A percentile compares a stretch with the other conserved stretches of the same genome.
These are phyloP conservation scores for Nemophila menziesii DNA, from an alignment of 257 asterid genomes.

Conservation along the genomic window DNA sequence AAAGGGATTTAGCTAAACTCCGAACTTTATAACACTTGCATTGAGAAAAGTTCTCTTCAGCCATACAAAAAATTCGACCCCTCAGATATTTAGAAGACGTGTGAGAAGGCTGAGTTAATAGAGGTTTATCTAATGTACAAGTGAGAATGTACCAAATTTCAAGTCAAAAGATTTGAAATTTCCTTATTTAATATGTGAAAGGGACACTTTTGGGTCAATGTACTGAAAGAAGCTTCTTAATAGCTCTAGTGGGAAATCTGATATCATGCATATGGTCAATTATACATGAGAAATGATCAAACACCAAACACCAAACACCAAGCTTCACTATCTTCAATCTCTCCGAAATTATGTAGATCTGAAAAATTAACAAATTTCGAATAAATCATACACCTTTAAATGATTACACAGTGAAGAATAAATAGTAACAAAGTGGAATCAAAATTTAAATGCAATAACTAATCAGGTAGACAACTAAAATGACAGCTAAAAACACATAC, in stretches of 20 bases:
- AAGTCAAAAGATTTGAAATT: slow-evolving; percentile 27
- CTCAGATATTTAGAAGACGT: slow-evolving; percentile 15
- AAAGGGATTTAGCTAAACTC: slow-evolving; percentile 37
- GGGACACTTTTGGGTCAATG: slow-evolving; percentile 17
- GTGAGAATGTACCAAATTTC: slow-evolving; percentile 7
- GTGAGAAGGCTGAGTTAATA: slow-evolving; percentile 5
- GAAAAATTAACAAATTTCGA: slow-evolving; percentile 17
- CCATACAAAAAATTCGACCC: slow-evolving; percentile 37
- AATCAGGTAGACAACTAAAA: too few relatives aligned
- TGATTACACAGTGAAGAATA: background rate
- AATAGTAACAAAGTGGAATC: too few relatives aligned
- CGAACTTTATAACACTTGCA: slow-evolving; percentile 41
- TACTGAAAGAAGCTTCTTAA: slow-evolving; percentile 17
- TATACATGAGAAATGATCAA: background rate
- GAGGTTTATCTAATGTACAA: background rate
- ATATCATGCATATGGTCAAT: slow-evolving; percentile 6
- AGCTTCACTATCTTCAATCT: slow-evolving; percentile 20
- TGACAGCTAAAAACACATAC: background rate
- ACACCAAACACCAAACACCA: slow-evolving; percentile 11
- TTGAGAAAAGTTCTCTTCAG: slow-evolving; percentile 27
- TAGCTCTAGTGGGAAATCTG: slow-evolving; percentile 19
- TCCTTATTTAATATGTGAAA: slow-evolving; percentile 5
- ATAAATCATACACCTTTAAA: slow-evolving; percentile 2
- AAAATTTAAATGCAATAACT: too few relatives aligned
- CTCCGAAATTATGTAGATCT: slow-evolving; percentile 33